Percentiles rank a stretch among this genome's conserved stretches.
Evolutionary conservation across 345 rosid species (phyloP).

Genomic region (Eucalyptus cloeziana): DNA sequence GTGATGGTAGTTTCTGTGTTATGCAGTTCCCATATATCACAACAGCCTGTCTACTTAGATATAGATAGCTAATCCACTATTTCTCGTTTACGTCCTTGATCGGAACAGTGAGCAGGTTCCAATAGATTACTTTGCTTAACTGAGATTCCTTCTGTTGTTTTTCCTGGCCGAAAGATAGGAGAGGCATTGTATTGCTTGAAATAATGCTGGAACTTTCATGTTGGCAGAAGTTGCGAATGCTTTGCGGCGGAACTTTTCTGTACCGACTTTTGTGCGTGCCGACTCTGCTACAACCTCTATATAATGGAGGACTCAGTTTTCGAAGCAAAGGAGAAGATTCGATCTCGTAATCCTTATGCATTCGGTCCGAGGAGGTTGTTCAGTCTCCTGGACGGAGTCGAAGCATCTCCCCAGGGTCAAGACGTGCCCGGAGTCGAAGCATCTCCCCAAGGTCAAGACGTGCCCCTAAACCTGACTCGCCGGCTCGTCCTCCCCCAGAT

Average conservation of each 20-base stretch:
- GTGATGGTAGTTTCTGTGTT: neutral
- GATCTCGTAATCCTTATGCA: constrained; percentile 64
- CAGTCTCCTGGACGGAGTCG: neutral
- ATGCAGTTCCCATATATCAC: neutral
- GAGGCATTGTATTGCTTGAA: neutral
- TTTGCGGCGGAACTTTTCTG: constrained; percentile 81
- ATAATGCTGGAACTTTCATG: neutral
- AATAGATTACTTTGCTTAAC: neutral
- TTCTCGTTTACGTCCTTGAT: neutral
- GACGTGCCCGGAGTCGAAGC: neutral
- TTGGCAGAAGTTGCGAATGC: constrained; percentile 66
- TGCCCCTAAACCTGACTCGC: neutral
- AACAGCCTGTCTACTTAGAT: neutral
- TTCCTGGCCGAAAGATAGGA: neutral
- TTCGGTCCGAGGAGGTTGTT: constrained; percentile 64
- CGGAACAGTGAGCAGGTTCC: neutral
- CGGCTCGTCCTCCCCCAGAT: neutral
- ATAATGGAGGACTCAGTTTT: constrained; percentile 40
- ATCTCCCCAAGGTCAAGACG: neutral
- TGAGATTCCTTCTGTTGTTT: neutral
- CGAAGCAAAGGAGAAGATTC: constrained; percentile 41
- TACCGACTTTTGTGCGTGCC: constrained; percentile 55
- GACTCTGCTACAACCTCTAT: constrained; percentile 59
- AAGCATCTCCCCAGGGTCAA: neutral
- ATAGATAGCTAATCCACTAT: neutral